Percentiles rank a stretch among this genome's conserved stretches.
phyloP scores from a whole-genome alignment of 164 flowering plant species.

The Cinnamomum chago region DNA sequence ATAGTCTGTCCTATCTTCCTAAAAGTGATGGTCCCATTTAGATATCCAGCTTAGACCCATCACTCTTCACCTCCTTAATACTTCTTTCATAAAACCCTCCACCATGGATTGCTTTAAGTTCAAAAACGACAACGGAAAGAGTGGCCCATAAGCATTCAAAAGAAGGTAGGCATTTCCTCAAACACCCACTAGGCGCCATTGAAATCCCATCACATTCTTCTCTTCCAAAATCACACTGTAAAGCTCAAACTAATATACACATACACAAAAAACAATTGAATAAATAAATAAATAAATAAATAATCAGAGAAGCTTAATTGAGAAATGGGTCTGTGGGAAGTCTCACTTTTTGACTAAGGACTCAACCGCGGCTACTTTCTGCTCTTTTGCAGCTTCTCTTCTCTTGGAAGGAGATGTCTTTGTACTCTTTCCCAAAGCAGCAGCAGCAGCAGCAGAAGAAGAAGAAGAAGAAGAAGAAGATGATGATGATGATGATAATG shows the following conservation, averaged over 20 bases:
- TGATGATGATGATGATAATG: neutral
- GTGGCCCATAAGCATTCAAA: too few relatives aligned
- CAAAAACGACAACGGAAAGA: too few relatives aligned
- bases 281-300: too few relatives aligned
- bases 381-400: conserved; percentile 10
- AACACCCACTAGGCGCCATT: neutral
- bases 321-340: conserved; percentile 4
- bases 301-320: neutral
- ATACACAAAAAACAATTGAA: too few relatives aligned
- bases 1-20: too few relatives aligned
- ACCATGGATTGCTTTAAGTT: too few relatives aligned
- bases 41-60: too few relatives aligned
- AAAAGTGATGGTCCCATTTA: too few relatives aligned
- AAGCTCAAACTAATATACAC: too few relatives aligned
- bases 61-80: too few relatives aligned
- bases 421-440: neutral
- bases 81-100: too few relatives aligned
- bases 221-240: neutral
- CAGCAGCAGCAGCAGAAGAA: neutral
- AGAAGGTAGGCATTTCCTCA: neutral
- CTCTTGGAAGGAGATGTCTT: conserved; percentile 9
- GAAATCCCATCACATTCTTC: neutral
- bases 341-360: conserved; percentile 15
- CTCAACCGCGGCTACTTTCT: conserved; percentile 2
- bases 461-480: conserved; percentile 10